Evolutionary conservation across 1,139 yeast genomes (phyloP), one percentile per base, ranked within the genome.

Genomic region (Williopsis jadinii): DNA sequence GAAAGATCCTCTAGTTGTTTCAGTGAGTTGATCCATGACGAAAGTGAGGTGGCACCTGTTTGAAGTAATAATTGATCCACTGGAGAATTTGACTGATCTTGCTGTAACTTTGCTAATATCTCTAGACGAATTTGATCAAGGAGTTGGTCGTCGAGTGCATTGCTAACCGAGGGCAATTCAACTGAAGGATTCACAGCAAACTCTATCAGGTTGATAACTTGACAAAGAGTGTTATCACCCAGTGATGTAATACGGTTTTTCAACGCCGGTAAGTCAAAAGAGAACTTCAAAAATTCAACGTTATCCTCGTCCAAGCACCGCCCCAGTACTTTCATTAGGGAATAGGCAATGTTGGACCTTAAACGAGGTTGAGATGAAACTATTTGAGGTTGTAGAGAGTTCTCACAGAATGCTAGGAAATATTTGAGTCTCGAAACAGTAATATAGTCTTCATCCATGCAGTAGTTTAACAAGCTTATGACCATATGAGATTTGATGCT

Each of bases 401-500:
- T 48, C 29, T 44, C 43, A 32, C 42, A 40, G 29, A 43, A 37
- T 5, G 43, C 41, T 9, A 51, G 32, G 2, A 50, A 35, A 14
- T 45, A 47, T n/a, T 38, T 42, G 11, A 51, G 34, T 30, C 49
- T 46, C 2, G 53, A 30, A 13, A 27, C 39, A 3, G 37, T 38
- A 8, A 50, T 15, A 14, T 28, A 40, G 11, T 49, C 55, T 3
- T 44, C 44, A 28, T 44, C 45, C 1, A 45, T 37, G 12, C 52
- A 42, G 28, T 52, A 48, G 34, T 51, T 41, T n/a, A 46, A 38
- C 5, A 45, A 32, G 28, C 39, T 41, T 32, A 47, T 43, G 15
- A 51, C 33, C 46, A 55, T 39, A 14, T 52, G 49, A 1, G 59
- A 46, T 32, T 45, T 47, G 33, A 55, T 45, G 8, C 31, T 13